These are phyloP conservation scores for Phytopythium chamaehyphon DNA, from an alignment of 352 stramenopile genomes.

Conservation along the genomic window DNA sequence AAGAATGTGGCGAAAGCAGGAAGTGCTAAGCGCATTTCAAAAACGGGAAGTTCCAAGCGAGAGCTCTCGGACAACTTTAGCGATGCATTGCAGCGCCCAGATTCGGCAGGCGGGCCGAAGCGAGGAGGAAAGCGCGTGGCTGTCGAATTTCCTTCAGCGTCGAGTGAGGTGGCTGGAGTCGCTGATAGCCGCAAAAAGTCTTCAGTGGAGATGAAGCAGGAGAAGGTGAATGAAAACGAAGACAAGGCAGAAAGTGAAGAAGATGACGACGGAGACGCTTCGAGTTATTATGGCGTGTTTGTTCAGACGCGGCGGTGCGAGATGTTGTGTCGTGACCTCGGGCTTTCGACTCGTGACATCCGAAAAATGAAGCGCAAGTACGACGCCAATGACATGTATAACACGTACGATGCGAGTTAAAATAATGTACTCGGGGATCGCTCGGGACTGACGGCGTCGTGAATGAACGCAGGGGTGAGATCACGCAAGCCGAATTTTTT, in stretches of 20 bases:
- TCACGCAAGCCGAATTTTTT: slow-evolving; percentile 72
- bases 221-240: background rate
- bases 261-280: slow-evolving; percentile 9
- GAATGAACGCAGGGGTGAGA: slow-evolving; percentile 40
- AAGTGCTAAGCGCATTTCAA: background rate
- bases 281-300: slow-evolving; percentile 33
- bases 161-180: too few relatives aligned
- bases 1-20: background rate
- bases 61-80: slow-evolving; percentile 19
- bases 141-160: background rate
- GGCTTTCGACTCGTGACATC: slow-evolving; percentile 49
- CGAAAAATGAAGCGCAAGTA: slow-evolving; percentile 70
- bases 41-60: background rate
- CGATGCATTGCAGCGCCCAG: slow-evolving; percentile 22
- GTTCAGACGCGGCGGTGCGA: slow-evolving; percentile 55
- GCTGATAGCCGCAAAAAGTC: background rate
- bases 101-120: background rate
- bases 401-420: slow-evolving; percentile 37
- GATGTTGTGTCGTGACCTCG: slow-evolving; percentile 39
- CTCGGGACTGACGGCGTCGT: background rate
- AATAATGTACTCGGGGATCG: background rate
- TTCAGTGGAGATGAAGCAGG: background rate
- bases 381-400: slow-evolving; percentile 73
- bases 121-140: slow-evolving; percentile 1
- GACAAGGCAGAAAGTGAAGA: background rate